phyloP scores from a whole-genome alignment of 352 stramenopile species.

The Pythium chondricola region DNA sequence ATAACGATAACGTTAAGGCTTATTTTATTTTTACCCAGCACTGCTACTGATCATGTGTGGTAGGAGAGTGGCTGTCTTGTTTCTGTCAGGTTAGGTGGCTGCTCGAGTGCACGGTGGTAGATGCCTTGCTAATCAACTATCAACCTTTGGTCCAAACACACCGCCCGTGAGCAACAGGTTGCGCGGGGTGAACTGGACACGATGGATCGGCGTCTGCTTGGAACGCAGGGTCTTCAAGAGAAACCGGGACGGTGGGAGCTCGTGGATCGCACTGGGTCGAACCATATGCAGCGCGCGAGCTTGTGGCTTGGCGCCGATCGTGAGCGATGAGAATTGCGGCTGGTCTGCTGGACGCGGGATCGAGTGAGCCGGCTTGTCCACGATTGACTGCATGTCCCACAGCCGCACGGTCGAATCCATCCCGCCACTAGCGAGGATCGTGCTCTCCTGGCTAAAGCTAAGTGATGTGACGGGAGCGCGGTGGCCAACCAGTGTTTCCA shows the following conservation, averaged over 20 bases:
- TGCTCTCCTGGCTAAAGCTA: constrained; percentile 73
- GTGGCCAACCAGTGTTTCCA: constrained; percentile 80
- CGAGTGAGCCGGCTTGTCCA: constrained; percentile 32
- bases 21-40: no score
- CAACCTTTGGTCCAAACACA: constrained; percentile 54
- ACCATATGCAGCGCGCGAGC: constrained; percentile 59
- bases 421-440: constrained; percentile 63
- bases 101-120: no score
- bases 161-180: constrained; percentile 77
- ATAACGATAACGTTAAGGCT: no score
- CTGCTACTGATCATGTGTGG: no score
- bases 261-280: constrained; percentile 38
- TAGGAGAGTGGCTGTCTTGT: neutral
- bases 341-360: neutral
- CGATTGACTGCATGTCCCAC: constrained; percentile 81
- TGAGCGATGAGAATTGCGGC: constrained; percentile 12
- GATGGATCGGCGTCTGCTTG: constrained; percentile 82
- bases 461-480: constrained; percentile 69
- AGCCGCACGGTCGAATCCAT: constrained; percentile 77
- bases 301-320: constrained; percentile 29
- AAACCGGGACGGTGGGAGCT: constrained; percentile 62
- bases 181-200: constrained; percentile 73
- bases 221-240: constrained; percentile 80
- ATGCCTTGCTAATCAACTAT: no score
- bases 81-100: no score